Base-by-base conservation (phyloP, 306 rosid genomes). In the Vigna reflexopilosa region DNA sequence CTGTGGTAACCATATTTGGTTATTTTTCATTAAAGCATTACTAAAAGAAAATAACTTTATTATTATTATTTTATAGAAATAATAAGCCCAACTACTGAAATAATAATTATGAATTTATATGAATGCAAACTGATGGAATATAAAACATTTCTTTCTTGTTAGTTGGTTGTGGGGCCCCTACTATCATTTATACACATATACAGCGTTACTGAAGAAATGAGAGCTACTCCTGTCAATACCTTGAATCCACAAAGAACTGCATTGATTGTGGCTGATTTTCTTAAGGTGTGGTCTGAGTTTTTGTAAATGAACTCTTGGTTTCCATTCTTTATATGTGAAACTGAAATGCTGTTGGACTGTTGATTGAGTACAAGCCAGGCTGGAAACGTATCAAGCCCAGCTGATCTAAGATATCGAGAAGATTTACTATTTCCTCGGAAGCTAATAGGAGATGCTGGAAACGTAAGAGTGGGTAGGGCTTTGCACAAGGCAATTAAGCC, bases 241-340 rank as follows among this genome's bases (percentile, higher is more conserved):
- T 80, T 93, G 80, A 91, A 91, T 84, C 93, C 97, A 3, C 98
- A 93, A 89, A 89, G 97, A 83, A 88, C 98, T 40, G 98, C 95
- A 44, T 61, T 93, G 91, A 73, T 93, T 73, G 93, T 93, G 65
- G 92, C 98, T 28, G 90, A 93, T 88, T 93, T 85, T 79, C 54
- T 93, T 42, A 86, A 89, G 96, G 96, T 89, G 63, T 51, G 80
- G 80, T 77, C n/a, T 36, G 19, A 38, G 42, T 11, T 26, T 48
- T 17, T 58, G 44, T 36, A 52, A 32, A 49, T 54, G 36, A 52
- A 48, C 26, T 45, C 45, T 34, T 24, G 65, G 32, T 66, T 72
- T 48, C 30, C 82, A 55, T 77, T 48, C 36, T 63, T 62, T 51
- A 19, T 61, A 44, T 55, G 56, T 19, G 10, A 20, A 22, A 58